Percentiles rank a stretch among this genome's conserved stretches.
phyloP scores from a whole-genome alignment of 83 land plant genomes.

The Diphasiastrum complanatum region DNA sequence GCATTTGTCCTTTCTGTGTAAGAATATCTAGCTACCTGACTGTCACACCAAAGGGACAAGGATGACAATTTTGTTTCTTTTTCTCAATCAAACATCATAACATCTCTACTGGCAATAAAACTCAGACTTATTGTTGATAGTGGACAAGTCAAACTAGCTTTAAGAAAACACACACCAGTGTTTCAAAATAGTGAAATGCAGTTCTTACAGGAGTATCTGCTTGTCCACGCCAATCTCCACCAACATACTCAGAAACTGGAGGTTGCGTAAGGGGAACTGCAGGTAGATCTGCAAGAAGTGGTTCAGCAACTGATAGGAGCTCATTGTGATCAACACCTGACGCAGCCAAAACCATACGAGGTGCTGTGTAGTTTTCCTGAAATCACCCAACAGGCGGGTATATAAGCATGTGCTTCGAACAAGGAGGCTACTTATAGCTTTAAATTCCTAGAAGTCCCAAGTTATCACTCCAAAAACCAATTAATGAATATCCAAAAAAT shows the following conservation, averaged over 20 bases:
- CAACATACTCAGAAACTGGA: conserved; percentile 62
- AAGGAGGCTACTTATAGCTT: background rate
- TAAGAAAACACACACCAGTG: too few relatives aligned
- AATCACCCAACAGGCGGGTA: conserved; percentile 7
- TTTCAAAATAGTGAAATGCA: background rate
- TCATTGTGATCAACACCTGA: conserved; percentile 95
- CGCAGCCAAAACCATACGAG: conserved; percentile 67
- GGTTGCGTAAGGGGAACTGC: conserved; percentile 34
- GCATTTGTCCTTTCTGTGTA: background rate
- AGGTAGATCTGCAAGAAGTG: conserved; percentile 76
- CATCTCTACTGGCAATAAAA: too few relatives aligned
- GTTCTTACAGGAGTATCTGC: conserved; percentile 65
- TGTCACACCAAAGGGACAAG: background rate
- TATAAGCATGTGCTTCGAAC: too few relatives aligned
- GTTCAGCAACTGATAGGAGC: conserved; percentile 65
- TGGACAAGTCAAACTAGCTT: too few relatives aligned
- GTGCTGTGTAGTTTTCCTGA: conserved; percentile 85
- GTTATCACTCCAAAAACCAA: background rate
- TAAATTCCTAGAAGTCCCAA: background rate
- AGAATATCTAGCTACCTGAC: background rate
- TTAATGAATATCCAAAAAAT: background rate
- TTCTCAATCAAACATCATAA: too few relatives aligned
- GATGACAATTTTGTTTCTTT: too few relatives aligned
- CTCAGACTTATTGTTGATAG: too few relatives aligned
- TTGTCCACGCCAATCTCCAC: conserved; percentile 83